Evolutionary conservation across 768 basidiomycete genomes (phyloP), one percentile per base, ranked within the genome.

Genomic region (Lactifluus volemus): DNA sequence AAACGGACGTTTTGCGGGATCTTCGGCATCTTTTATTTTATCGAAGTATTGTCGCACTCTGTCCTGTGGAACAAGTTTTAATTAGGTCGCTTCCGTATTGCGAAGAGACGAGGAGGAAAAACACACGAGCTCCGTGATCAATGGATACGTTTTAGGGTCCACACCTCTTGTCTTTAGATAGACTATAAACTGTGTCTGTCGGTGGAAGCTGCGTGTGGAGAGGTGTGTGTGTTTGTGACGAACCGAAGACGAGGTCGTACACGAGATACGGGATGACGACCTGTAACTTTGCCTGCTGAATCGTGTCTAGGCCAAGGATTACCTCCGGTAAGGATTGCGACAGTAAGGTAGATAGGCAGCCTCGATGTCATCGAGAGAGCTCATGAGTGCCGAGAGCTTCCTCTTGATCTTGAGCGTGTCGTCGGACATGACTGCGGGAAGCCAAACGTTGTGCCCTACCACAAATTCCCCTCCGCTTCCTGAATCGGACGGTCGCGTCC

Each of bases 201-300:
- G 49, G 49, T 52, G 3, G 60, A 25, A 25, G 39, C 58, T 4
- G 44, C 38, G 17, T 17, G 32, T 36, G 44, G 32, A 36, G 30
- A 4, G n/a, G 29, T 25, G 32, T 59, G 32, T 59, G 12, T 63
- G 34, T 50, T 30, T 30, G 15, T 34, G 5, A 76, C 85, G 65
- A 64, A 92, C 92, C 85, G 73, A 91, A 92, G n/a, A 92, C 75
- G 10, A 94, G 79, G 71, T 92, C 90, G 68, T 93, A 90, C 3
- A 88, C 78, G 34, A 90, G 77, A 72, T 93, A 93, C n/a, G 89
- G 88, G 47, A 93, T 69, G 39, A 83, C 76, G 5, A 85, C 84
- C 64, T 93, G 88, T 3, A 92, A 72, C 71, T 92, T 91, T 29
- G 90, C 91, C 67, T 90, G 88, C 61, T 91, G 85, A 21, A 93